Conservation (phyloP, 2,329 filamentous ascomycete genomes). For the Colletotrichum sp. region DNA sequence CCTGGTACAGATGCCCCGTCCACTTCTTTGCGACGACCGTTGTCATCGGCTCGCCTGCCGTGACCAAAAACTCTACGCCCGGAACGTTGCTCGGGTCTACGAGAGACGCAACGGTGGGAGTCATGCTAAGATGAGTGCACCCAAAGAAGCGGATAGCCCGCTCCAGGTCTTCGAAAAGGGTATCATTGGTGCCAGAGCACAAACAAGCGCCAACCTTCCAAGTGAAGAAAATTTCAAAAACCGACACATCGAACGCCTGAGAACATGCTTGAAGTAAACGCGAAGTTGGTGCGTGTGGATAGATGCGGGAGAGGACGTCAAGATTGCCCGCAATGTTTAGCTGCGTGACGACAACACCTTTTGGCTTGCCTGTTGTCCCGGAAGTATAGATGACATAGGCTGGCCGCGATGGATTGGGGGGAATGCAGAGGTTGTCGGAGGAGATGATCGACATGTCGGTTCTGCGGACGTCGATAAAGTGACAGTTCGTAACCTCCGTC, state of each 20-base stretch:
- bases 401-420: constrained; percentile 52
- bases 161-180: constrained; percentile 76
- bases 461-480: constrained; percentile 38
- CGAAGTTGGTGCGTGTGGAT: constrained; percentile 58
- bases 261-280: constrained; percentile 84
- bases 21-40: constrained; percentile 73
- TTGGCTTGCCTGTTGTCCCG: constrained; percentile 81
- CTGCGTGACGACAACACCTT: constrained; percentile 81
- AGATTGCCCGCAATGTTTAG: constrained; percentile 79
- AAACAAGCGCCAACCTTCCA: constrained; percentile 82
- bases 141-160: constrained; percentile 64
- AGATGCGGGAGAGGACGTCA: constrained; percentile 67
- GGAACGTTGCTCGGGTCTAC: constrained; percentile 73
- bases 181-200: constrained; percentile 77
- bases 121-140: constrained; percentile 84
- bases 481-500: constrained; percentile 17
- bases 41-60: constrained; percentile 81
- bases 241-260: constrained; percentile 85
- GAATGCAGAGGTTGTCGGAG: constrained; percentile 39
- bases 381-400: constrained; percentile 86
- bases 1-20: constrained; percentile 76
- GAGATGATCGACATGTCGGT: constrained; percentile 32
- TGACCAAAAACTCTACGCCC: constrained; percentile 75
- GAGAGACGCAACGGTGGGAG: constrained; percentile 83
- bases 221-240: constrained; percentile 89